Percentiles rank a stretch among this genome's conserved stretches.
These are phyloP conservation scores for Cylindrotheca closterium DNA, from an alignment of 108 stramenopile genomes.

Conservation along the genomic window DNA sequence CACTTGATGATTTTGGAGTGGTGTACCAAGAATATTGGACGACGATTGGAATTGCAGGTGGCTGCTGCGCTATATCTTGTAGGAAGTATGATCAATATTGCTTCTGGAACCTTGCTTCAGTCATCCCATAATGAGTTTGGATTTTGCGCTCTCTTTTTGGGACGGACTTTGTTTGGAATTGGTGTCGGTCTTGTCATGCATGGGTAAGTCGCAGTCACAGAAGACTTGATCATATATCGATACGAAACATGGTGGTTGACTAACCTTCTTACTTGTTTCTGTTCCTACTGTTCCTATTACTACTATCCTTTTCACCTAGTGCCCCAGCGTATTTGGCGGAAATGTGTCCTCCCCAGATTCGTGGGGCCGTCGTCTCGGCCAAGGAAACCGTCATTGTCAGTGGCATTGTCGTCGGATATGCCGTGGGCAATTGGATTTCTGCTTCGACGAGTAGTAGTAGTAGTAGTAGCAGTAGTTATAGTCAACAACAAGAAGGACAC, in stretches of 20 bases:
- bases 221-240: no score
- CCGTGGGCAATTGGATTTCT: conserved; percentile 50
- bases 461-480: conserved; percentile 15
- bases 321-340: conserved; percentile 83
- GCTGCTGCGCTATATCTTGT: conserved; percentile 56
- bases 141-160: conserved; percentile 35
- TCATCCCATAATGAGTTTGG: conserved; percentile 32
- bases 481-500: neutral
- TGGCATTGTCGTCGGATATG: conserved; percentile 72
- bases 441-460: conserved; percentile 39
- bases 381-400: conserved; percentile 84
- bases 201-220: no score
- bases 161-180: conserved; percentile 57
- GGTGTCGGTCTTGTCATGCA: conserved; percentile 82
- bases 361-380: conserved; percentile 65
- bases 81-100: conserved; percentile 44
- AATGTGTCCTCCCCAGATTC: conserved; percentile 61
- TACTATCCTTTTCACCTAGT: no score
- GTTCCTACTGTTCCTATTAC: no score
- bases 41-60: conserved; percentile 65
- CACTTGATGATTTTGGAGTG: conserved; percentile 37
- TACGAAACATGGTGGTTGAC: no score
- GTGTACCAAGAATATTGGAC: conserved; percentile 44
- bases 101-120: conserved; percentile 27
- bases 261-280: no score